phyloP scores from a whole-genome alignment of 768 basidiomycete genomes.

The Lactarius sp. region DNA sequence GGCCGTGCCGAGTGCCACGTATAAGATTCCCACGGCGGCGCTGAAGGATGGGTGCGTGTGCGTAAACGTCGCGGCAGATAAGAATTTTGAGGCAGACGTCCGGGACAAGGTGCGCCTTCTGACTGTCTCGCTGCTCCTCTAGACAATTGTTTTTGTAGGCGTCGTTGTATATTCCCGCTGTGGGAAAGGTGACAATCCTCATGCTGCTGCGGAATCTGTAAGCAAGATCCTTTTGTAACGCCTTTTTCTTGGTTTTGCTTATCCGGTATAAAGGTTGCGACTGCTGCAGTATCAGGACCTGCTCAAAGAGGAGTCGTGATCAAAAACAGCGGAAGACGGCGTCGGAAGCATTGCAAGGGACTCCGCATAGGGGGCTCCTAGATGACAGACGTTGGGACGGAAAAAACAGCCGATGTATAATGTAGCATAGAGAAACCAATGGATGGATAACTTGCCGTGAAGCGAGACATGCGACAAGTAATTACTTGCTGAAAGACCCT shows the following conservation, averaged over 20 bases:
- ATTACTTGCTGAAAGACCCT: constrained; percentile 20
- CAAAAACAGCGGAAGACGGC: background rate
- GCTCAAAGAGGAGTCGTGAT: background rate
- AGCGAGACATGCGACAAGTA: constrained; percentile 13
- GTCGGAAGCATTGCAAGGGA: background rate
- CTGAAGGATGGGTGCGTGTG: constrained; percentile 94
- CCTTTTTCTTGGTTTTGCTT: background rate
- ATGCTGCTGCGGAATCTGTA: constrained; percentile 97
- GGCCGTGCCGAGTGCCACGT: constrained; percentile 79
- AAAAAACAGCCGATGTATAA: background rate
- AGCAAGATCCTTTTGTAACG: constrained; percentile 31
- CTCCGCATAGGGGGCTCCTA: constrained; percentile 1
- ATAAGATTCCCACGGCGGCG: constrained; percentile 86
- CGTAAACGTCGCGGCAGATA: constrained; percentile 89
- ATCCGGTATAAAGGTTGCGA: constrained; percentile 12
- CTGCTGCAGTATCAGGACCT: constrained; percentile 18
- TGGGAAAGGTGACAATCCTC: constrained; percentile 97
- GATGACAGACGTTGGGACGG: background rate
- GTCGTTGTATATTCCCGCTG: constrained; percentile 88
- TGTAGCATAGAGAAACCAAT: constrained; percentile 3
- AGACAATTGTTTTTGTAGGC: constrained; percentile 47
- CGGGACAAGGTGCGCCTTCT: constrained; percentile 68
- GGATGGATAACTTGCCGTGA: background rate
- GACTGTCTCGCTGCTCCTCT: background rate
- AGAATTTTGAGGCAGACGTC: constrained; percentile 94